Evolutionary conservation across 148 eudicot genomes (phyloP), one percentile per base, ranked within the genome.

Genomic region (Arbutus unedo): DNA sequence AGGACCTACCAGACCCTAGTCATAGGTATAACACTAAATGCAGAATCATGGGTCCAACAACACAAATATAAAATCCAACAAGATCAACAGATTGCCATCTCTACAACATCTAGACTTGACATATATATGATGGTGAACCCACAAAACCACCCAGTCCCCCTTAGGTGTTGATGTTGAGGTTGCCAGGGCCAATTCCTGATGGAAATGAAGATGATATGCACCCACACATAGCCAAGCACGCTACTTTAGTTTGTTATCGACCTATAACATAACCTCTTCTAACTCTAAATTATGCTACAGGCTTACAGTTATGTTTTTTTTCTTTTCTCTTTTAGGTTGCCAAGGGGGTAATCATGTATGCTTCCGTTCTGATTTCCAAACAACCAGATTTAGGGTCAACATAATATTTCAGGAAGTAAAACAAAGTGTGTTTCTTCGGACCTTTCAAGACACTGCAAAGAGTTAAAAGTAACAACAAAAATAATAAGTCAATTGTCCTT

Each of bases 401-500:
- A 48, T 23, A n/a, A 16, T 14, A 47, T n/a, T 11, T 76, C 8
- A 11, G 0, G 16, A 44, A 45, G 53, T n/a, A 54, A 38, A 82
- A 55, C 18, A 16, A n/a, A 19, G 23, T 4, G 6, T 31, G 38
- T 31, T 8, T 19, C 41, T 77, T 5, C 60, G 66, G 14, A 51
- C 51, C 23, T 62, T 76, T 47, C 47, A 23, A 38, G 54, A 73
- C 8, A 56, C 44, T 67, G 82, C 21, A 18, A 81, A 82, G 79
- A 38, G 18, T 8, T 11, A 57, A 43, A 43, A 64, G 70, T 41
- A 62, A 19, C 51, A 18, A 49, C 19, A 48, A 41, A 19, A 7
- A 31, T 50, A 43, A 66, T 81, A 23, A 67, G 84, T 62, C 6
- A 68, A 62, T 55, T 48, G 57, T 80, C 75, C 97, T 92, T 84